phyloP scores from a whole-genome alignment of 1,284 basidiomycete genomes.

The Cutaneotrichosporon arboriforme region DNA sequence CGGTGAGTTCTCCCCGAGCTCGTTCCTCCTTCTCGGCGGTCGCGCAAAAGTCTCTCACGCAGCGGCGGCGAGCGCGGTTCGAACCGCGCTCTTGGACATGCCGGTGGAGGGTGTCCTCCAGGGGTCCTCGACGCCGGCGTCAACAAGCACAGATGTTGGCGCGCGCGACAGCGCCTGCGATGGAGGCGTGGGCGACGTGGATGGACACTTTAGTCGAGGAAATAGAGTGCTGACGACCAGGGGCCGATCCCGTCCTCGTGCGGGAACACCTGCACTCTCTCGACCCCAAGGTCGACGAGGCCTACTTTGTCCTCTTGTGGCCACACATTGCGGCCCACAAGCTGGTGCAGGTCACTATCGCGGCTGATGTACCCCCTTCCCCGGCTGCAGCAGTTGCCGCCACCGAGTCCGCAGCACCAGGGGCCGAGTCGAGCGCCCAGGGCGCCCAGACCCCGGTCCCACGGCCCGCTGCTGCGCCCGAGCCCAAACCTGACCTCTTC shows the following conservation, averaged over 20 bases:
- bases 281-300: slow-evolving; percentile 32
- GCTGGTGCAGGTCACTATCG: slow-evolving; percentile 28
- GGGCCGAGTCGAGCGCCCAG: no score
- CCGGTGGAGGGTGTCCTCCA: slow-evolving; percentile 15
- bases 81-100: slow-evolving; percentile 10
- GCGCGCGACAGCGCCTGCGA: no score
- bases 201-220: no score
- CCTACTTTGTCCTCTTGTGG: slow-evolving; percentile 38
- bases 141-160: no score
- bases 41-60: slow-evolving; percentile 9
- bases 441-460: slow-evolving; percentile 19
- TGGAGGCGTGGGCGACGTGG: no score
- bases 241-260: slow-evolving; percentile 25
- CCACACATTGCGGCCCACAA: slow-evolving; percentile 29
- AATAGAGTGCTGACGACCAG: slow-evolving; percentile 21
- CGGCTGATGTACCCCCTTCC: slow-evolving; percentile 25
- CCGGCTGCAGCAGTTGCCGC: slow-evolving; percentile 6
- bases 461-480: no score
- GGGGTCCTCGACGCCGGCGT: no score
- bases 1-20: slow-evolving; percentile 28
- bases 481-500: slow-evolving; percentile 18
- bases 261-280: slow-evolving; percentile 24
- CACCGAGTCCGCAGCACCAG: no score
- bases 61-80: slow-evolving; percentile 7
- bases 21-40: background rate